These are phyloP conservation scores for Fusarium virguliforme DNA, from an alignment of 2,329 filamentous ascomycete species.

Conservation along the genomic window DNA sequence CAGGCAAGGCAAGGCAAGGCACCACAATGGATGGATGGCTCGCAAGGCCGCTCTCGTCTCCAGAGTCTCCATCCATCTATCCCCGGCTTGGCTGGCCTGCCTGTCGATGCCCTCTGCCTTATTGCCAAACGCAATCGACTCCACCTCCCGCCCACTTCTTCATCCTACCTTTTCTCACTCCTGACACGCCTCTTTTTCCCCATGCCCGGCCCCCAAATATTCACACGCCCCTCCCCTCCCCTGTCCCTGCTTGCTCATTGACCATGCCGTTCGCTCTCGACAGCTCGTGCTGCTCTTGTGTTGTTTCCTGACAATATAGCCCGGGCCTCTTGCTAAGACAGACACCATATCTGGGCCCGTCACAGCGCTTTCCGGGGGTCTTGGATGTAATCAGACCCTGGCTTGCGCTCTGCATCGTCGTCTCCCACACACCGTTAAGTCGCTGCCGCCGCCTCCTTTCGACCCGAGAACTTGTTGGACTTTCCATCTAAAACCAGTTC, in stretches of 20 bases:
- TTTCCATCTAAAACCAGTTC: constrained; percentile 41
- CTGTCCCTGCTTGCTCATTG: constrained; percentile 31
- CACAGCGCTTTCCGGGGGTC: constrained; percentile 42
- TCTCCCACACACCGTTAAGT: constrained; percentile 47
- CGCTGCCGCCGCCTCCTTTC: constrained; percentile 46
- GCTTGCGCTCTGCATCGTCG: constrained; percentile 44
- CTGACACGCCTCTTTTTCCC: constrained; percentile 28
- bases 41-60: constrained; percentile 28
- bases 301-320: constrained; percentile 44
- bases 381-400: constrained; percentile 48
- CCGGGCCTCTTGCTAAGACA: constrained; percentile 46
- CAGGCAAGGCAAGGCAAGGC: constrained; percentile 43
- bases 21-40: constrained; percentile 28
- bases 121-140: constrained; percentile 48
- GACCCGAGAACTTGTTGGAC: constrained; percentile 33
- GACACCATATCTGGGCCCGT: constrained; percentile 38
- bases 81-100: constrained; percentile 33
- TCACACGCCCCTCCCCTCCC: constrained; percentile 42
- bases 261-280: constrained; percentile 38
- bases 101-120: constrained; percentile 50
- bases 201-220: constrained; percentile 27
- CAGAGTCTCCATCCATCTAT: constrained; percentile 36
- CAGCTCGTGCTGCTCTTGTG: constrained; percentile 47
- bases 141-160: constrained; percentile 44
- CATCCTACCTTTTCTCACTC: constrained; percentile 20